Conservation (phyloP, 805 yeast genomes). For the Zygotorulaspora sp. region DNA sequence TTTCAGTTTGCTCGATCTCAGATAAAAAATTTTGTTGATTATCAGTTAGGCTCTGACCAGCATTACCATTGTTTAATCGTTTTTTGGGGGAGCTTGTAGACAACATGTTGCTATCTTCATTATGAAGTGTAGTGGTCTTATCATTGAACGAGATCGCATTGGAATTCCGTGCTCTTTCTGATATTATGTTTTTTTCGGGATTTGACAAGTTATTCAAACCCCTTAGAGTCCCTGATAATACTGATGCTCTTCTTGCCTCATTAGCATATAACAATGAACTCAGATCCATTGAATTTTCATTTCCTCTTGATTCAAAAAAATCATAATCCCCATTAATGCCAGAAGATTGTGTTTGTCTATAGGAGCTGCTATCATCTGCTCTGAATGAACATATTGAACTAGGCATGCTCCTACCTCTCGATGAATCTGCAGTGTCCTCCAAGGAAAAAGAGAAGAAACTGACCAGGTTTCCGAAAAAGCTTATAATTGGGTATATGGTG, state of each 20-base stretch:
- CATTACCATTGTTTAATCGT: background rate
- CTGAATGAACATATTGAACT: slow-evolving; percentile 3
- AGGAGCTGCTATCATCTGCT: slow-evolving; percentile 2
- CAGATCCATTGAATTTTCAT: background rate
- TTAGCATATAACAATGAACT: background rate
- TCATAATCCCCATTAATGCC: background rate
- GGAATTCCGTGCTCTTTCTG: background rate
- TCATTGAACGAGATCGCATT: background rate
- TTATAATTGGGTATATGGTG: slow-evolving; percentile 10
- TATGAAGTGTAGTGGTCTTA: background rate
- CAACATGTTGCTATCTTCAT: background rate
- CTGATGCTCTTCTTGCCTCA: background rate
- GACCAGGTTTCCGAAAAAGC: slow-evolving; percentile 11
- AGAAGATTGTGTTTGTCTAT: background rate
- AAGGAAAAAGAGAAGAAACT: slow-evolving; percentile 24
- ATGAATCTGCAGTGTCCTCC: slow-evolving; percentile 17
- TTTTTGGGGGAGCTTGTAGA: background rate
- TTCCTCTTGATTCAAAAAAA: background rate
- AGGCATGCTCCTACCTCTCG: slow-evolving; percentile 6
- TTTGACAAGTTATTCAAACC: background rate
- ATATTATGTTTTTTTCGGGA: background rate
- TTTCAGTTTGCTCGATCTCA: background rate
- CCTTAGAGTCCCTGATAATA: background rate
- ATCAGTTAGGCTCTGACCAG: background rate
- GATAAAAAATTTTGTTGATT: slow-evolving; percentile 1